Evolutionary conservation across 2,329 filamentous ascomycete genomes (phyloP).

Genomic region (Beauveria brongniartii): DNA sequence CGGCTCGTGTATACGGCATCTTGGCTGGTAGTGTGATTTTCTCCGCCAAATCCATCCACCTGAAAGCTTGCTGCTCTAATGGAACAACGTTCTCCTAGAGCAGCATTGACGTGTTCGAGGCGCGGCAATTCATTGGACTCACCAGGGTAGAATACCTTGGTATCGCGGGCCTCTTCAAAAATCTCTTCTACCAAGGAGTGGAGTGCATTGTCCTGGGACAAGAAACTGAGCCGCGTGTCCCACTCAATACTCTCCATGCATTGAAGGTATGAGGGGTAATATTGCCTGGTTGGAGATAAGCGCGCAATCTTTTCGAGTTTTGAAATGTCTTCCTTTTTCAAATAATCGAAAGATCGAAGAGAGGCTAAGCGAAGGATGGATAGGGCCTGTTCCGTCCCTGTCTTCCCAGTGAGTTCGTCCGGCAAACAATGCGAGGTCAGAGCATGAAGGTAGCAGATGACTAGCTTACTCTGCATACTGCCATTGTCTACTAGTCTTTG

Average conservation of each 20-base stretch:
- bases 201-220: neutral
- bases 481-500: conserved; percentile 37
- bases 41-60: conserved; percentile 1
- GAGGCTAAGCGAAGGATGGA: conserved; percentile 38
- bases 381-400: conserved; percentile 46
- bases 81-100: neutral
- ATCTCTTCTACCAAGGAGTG: neutral
- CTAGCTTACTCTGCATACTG: conserved; percentile 42
- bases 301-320: neutral
- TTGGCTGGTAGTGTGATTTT: neutral
- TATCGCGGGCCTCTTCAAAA: neutral
- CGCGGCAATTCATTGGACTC: neutral
- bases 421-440: conserved; percentile 42
- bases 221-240: neutral
- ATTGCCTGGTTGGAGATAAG: neutral
- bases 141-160: neutral
- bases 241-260: neutral
- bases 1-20: neutral
- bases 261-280: neutral
- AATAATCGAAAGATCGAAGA: conserved; percentile 29
- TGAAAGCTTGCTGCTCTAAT: conserved; percentile 1
- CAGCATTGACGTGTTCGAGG: neutral
- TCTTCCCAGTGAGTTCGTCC: conserved; percentile 38
- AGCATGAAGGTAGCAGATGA: conserved; percentile 42
- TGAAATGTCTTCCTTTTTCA: neutral